Conservation (phyloP, 2,329 filamentous ascomycete genomes). For the Fonsecaea pedrosoi region DNA sequence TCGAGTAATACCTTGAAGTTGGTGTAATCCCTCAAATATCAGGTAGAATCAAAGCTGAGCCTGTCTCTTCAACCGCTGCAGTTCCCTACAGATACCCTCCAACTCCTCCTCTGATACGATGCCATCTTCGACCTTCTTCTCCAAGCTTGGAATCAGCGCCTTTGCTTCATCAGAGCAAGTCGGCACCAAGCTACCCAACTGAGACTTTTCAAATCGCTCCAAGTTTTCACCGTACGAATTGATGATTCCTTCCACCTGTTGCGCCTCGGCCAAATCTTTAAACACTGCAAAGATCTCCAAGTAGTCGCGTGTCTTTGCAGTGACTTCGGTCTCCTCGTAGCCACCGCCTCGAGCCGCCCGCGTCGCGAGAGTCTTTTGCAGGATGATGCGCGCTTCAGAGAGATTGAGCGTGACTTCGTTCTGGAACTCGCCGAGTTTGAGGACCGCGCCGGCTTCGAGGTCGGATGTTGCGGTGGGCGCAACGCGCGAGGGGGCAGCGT, state of each 20-base stretch:
- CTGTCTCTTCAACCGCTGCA: conserved; percentile 71
- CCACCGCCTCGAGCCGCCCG: conserved; percentile 48
- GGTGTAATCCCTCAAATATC: not conserved
- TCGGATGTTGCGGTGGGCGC: conserved; percentile 67
- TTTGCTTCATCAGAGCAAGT: conserved; percentile 95
- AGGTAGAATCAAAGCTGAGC: conserved; percentile 33
- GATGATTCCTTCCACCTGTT: conserved; percentile 88
- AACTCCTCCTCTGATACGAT: conserved; percentile 73
- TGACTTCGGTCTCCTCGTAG: conserved; percentile 57
- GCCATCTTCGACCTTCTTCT: conserved; percentile 75
- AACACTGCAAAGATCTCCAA: conserved; percentile 94
- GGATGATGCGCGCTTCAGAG: conserved; percentile 88
- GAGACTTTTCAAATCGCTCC: conserved; percentile 87
- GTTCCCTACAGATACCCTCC: conserved; percentile 85
- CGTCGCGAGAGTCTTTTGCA: conserved; percentile 85
- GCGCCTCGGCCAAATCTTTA: conserved; percentile 92
- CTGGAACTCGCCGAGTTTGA: conserved; percentile 92
- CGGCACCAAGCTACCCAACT: conserved; percentile 83
- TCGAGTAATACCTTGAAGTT: not conserved
- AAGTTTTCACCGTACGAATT: conserved; percentile 76
- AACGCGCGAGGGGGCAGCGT: conserved; percentile 39
- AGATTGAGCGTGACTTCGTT: conserved; percentile 89
- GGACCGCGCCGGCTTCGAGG: conserved; percentile 81
- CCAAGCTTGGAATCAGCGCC: conserved; percentile 86
- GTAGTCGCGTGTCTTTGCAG: conserved; percentile 89